Base-by-base conservation (phyloP, 2,329 filamentous ascomycete species). In the Sporothrix dimorphospora region DNA sequence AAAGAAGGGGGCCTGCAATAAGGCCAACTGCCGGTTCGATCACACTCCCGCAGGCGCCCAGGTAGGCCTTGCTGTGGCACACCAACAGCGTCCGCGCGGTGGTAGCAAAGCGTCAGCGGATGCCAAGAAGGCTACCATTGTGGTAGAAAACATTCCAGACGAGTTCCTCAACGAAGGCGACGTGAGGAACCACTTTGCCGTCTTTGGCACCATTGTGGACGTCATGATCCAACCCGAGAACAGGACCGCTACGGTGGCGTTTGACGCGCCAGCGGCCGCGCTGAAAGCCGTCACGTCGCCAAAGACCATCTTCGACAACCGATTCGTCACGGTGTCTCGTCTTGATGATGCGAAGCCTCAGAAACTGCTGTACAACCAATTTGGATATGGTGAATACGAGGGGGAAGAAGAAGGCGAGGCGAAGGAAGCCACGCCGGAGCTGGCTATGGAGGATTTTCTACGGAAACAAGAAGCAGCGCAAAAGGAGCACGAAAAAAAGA, bases 301-400 rank as follows among this genome's bases (percentile, higher is more conserved):
- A 0, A 94, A 94, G 78, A 90, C 90, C 63, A 90, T 96, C 59
- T 96, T 95, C 78, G 91, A 94, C 77, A 96, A 95, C 76, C 86
- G 93, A 12, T 96, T 96, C 76, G 93, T 96, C 66, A 94, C 94
- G 77, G 91, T 95, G 0, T 94, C 91, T 77, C 95, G 92, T 92
- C 86, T 89, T 78, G 91, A 89, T 76, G 85, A 87, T 6, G 21
- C 45, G n/a, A 42, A 45, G n/a, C 59, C 59, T 6, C 59, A 27
- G 4, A 11, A 45, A 14, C n/a, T 3, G 3, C n/a, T 16, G 6
- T n/a, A 45, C 21, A 9, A 27, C 12, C 38, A 45, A 12, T 27
- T 16, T 42, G 21, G 59, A 3, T 65, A 65, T 19, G 55, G 38
- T 6, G 85, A 86, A 8, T 72, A 51, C 34, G 38, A 72, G n/a